Conservation (phyloP, 2,329 filamentous ascomycete species). For the Arachnomyces sp. region DNA sequence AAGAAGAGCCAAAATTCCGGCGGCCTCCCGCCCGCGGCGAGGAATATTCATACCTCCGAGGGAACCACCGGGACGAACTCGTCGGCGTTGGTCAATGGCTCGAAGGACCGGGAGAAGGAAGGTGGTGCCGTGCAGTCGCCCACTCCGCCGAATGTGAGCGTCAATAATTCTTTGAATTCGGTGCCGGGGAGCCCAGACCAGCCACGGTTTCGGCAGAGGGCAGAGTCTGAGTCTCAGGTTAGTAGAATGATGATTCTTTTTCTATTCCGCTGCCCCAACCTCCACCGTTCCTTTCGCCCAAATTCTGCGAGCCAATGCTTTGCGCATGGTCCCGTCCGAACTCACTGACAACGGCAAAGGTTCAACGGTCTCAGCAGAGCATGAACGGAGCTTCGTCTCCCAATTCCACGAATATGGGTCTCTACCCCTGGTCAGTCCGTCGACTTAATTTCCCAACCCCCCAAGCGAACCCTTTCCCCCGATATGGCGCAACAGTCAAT, state of each 20-base stretch:
- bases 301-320: background rate
- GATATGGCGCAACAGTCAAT: conserved; percentile 96
- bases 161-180: conserved; percentile 58
- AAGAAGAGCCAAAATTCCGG: conserved; percentile 61
- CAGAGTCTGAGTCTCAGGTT: conserved; percentile 49
- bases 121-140: conserved; percentile 45
- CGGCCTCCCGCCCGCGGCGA: conserved; percentile 44
- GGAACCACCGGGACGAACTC: conserved; percentile 33
- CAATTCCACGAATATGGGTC: conserved; percentile 57
- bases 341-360: conserved; percentile 12
- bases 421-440: conserved; percentile 94
- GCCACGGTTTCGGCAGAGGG: conserved; percentile 48
- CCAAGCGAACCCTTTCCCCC: conserved; percentile 79
- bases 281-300: background rate
- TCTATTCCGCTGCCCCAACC: no score
- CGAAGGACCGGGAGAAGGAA: conserved; percentile 27
- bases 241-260: conserved; percentile 13
- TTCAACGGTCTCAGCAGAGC: conserved; percentile 38
- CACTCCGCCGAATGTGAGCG: conserved; percentile 63
- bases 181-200: conserved; percentile 60
- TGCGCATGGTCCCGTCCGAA: no score
- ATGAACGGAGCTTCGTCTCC: conserved; percentile 43
- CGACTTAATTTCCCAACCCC: conserved; percentile 76
- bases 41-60: conserved; percentile 51
- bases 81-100: conserved; percentile 41